Percentiles rank a stretch among this genome's conserved stretches.
These are phyloP conservation scores for Curvularia hawaiiensis DNA, from an alignment of 2,329 filamentous ascomycete genomes.

Conservation along the genomic window DNA sequence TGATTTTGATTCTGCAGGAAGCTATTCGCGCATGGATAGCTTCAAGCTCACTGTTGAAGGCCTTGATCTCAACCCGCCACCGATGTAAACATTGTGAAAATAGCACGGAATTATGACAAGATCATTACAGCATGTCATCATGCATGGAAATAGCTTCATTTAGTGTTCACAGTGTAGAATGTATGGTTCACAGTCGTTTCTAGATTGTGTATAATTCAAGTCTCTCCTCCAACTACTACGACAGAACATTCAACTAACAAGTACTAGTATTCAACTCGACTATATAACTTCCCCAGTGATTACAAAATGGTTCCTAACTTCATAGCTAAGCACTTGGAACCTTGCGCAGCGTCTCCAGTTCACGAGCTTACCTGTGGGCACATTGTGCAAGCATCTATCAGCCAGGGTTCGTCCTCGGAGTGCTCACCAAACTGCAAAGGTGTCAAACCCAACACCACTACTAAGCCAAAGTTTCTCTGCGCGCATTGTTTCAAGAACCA, in stretches of 20 bases:
- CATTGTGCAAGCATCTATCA: not conserved
- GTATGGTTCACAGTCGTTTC: too few relatives aligned
- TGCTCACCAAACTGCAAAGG: conserved; percentile 8
- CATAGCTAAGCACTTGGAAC: not conserved
- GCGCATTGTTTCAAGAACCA: not conserved
- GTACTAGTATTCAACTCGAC: not conserved
- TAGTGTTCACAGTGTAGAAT: not conserved
- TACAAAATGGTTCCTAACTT: not conserved
- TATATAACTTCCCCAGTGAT: not conserved
- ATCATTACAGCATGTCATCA: not conserved
- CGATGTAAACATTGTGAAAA: conserved; percentile 37
- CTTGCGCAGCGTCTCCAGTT: not conserved
- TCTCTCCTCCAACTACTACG: not conserved
- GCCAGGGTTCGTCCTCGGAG: not conserved
- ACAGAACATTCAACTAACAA: not conserved
- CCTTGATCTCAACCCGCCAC: conserved; percentile 64
- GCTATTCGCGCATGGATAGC: conserved; percentile 76
- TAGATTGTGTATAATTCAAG: not conserved
- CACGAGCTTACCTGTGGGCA: conserved; percentile 4
- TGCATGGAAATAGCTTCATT: not conserved
- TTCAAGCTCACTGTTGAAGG: conserved; percentile 66
- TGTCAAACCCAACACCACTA: not conserved
- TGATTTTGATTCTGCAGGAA: conserved; percentile 83
- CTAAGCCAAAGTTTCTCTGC: conserved; percentile 5
- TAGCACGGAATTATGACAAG: not conserved